phyloP scores from a whole-genome alignment of 495 filamentous ascomycete genomes.

The Neurospora sp. region DNA sequence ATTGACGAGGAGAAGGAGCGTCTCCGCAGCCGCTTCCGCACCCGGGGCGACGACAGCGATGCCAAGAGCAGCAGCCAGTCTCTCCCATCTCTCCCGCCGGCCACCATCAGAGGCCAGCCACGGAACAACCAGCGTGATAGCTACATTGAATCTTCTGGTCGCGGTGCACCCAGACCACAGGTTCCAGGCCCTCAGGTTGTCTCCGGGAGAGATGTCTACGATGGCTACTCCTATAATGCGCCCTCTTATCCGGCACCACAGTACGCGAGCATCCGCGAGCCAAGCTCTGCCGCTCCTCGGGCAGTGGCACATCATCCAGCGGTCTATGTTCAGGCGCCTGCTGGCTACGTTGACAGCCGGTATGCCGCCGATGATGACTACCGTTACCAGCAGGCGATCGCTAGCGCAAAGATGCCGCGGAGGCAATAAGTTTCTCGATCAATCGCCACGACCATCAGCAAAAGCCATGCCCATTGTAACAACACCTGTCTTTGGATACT shows the following conservation, averaged over 20 bases:
- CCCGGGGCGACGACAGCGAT: constrained; percentile 20
- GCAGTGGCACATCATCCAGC: constrained; percentile 12
- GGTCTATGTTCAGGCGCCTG: constrained; percentile 11
- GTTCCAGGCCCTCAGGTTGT: constrained; percentile 3
- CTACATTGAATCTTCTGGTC: constrained; percentile 29
- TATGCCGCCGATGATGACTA: constrained; percentile 12
- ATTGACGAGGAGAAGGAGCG: constrained; percentile 17
- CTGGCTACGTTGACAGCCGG: constrained; percentile 3
- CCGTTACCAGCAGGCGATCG: constrained; percentile 4
- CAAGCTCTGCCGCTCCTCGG: constrained; percentile 5
- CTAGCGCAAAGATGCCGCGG: not conserved
- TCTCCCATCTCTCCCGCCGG: not conserved
- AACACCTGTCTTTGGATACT: not conserved
- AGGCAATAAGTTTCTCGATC: not conserved
- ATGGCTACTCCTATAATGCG: constrained; percentile 6
- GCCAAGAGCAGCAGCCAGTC: constrained; percentile 17
- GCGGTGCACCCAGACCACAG: constrained; percentile 16
- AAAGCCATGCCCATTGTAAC: not conserved
- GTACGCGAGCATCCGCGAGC: constrained; percentile 15
- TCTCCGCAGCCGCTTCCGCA: constrained; percentile 20
- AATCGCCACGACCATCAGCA: not conserved
- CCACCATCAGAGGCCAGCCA: constrained; percentile 9
- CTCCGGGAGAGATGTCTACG: constrained; percentile 7
- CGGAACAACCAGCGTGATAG: constrained; percentile 16
- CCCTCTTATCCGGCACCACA: constrained; percentile 7